These are phyloP conservation scores for Phytopythium vexans DNA, from an alignment of 352 stramenopile genomes.

Conservation along the genomic window DNA sequence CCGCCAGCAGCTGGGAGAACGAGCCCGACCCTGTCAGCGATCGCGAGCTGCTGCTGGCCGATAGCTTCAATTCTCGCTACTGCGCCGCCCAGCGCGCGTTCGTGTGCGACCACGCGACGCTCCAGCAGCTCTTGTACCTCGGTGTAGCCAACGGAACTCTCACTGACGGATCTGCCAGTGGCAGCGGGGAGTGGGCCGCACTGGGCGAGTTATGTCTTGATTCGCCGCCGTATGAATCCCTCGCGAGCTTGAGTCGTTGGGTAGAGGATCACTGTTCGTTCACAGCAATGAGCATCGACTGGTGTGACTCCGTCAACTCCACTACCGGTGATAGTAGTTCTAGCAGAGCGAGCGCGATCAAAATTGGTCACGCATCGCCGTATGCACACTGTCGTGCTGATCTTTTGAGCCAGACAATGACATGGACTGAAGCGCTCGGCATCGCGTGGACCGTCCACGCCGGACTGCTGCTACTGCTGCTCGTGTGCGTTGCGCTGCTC, in stretches of 20 bases:
- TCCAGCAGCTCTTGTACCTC: slow-evolving; percentile 1
- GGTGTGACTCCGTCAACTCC: not conserved
- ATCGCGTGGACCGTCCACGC: not conserved
- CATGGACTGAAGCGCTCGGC: slow-evolving; percentile 5
- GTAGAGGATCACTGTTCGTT: slow-evolving; percentile 4
- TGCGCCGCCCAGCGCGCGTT: slow-evolving; percentile 5
- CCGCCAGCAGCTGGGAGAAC: not conserved
- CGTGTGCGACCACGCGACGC: slow-evolving; percentile 8
- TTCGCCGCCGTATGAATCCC: not conserved
- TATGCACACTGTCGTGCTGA: not conserved
- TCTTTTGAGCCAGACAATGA: not conserved
- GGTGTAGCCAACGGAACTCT: slow-evolving; percentile 1
- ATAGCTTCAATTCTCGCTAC: slow-evolving; percentile 2
- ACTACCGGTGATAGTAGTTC: not conserved
- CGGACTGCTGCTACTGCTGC: slow-evolving; percentile 1
- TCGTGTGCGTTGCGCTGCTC: slow-evolving; percentile 3
- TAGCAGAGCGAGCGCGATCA: not conserved
- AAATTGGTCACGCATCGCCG: not conserved
- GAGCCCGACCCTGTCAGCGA: not conserved
- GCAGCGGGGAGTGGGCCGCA: too few species aligned
- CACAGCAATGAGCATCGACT: not conserved
- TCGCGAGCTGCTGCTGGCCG: not conserved
- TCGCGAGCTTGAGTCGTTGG: slow-evolving; percentile 3
- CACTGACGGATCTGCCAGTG: not conserved
- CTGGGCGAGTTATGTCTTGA: not conserved